Percentiles rank a stretch among this genome's conserved stretches.
Evolutionary conservation across 495 filamentous ascomycete species (phyloP).

Genomic region (Paragyromitra xinjiangensis): DNA sequence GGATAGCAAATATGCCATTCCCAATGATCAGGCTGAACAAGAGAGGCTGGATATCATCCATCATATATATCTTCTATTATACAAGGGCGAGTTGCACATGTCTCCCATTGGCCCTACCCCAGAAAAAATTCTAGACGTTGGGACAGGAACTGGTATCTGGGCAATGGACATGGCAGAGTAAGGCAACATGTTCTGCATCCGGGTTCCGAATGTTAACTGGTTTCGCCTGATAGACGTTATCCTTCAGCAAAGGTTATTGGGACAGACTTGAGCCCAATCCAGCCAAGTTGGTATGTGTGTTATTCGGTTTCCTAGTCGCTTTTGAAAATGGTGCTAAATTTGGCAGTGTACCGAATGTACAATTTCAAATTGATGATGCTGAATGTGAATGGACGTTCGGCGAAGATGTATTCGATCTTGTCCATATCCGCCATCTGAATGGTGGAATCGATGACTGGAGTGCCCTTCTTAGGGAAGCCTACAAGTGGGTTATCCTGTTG

Average conservation of each 20-base stretch:
- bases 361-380: slow-evolving; percentile 64
- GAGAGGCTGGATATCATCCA: slow-evolving; percentile 72
- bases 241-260: slow-evolving; percentile 60
- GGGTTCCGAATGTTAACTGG: background rate
- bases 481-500: slow-evolving; percentile 58
- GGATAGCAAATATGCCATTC: slow-evolving; percentile 63
- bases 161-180: slow-evolving; percentile 64
- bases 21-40: slow-evolving; percentile 63
- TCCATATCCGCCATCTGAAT: slow-evolving; percentile 59
- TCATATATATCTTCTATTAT: slow-evolving; percentile 65
- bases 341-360: slow-evolving; percentile 60
- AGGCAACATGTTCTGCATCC: background rate
- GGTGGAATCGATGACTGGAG: slow-evolving; percentile 50
- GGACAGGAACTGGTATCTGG: slow-evolving; percentile 75
- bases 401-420: slow-evolving; percentile 60
- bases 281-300: slow-evolving; percentile 60
- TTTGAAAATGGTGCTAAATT: slow-evolving; percentile 10
- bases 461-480: slow-evolving; percentile 48
- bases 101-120: slow-evolving; percentile 65
- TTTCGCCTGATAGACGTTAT: slow-evolving; percentile 60
- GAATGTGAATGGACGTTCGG: slow-evolving; percentile 65
- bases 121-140: slow-evolving; percentile 69
- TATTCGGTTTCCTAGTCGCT: background rate
- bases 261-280: slow-evolving; percentile 61
- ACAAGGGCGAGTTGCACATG: slow-evolving; percentile 66